phyloP scores from a whole-genome alignment of 352 stramenopile species.

The Hyaloperonospora brassicae region DNA sequence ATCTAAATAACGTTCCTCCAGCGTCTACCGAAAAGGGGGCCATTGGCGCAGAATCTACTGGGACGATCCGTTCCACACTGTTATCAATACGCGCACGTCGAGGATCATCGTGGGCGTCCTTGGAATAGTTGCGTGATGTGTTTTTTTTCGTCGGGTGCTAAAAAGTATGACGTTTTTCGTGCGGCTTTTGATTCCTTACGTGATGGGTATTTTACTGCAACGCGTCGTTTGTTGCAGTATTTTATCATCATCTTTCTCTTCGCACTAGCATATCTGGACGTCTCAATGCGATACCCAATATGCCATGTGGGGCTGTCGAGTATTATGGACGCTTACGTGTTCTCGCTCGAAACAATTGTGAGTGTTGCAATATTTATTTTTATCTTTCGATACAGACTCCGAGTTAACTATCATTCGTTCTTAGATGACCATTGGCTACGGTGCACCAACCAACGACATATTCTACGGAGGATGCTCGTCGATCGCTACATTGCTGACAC shows the following conservation, averaged over 20 bases:
- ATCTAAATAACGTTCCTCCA: constrained; percentile 17
- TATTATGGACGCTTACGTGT: constrained; percentile 80
- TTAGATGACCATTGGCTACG: constrained; percentile 86
- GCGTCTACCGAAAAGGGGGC: constrained; percentile 55
- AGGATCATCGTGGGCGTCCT: constrained; percentile 77
- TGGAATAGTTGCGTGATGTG: constrained; percentile 37
- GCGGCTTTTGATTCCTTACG: neutral
- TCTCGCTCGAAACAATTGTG: constrained; percentile 84
- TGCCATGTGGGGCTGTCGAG: constrained; percentile 71
- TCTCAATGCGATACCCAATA: constrained; percentile 46
- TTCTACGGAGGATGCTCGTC: constrained; percentile 80
- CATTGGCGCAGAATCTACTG: constrained; percentile 82
- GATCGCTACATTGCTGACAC: constrained; percentile 66
- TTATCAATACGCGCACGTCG: constrained; percentile 81
- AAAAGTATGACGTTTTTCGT: no score
- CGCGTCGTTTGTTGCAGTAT: constrained; percentile 37
- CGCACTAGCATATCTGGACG: constrained; percentile 60
- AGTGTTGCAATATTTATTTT: constrained; percentile 10
- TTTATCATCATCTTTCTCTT: constrained; percentile 78
- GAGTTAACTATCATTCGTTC: neutral
- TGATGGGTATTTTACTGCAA: constrained; percentile 1
- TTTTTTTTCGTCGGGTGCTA: neutral
- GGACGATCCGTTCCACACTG: constrained; percentile 80
- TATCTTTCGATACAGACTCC: neutral
- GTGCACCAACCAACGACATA: constrained; percentile 80